Base-by-base conservation (phyloP, 805 yeast genomes). In the Ogataea chonburiensis region DNA sequence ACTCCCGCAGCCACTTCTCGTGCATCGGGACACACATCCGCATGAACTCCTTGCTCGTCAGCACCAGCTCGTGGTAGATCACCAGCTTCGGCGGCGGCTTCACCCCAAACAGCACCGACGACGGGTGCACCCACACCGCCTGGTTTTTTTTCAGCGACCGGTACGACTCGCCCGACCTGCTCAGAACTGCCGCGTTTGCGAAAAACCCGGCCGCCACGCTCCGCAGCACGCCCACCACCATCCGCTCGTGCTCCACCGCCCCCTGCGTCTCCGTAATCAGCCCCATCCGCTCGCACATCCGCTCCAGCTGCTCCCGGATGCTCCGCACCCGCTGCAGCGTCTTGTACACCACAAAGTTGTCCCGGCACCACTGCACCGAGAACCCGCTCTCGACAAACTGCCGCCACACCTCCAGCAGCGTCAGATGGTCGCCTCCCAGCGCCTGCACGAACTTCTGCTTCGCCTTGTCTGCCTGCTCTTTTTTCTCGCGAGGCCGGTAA, bases 1-100 rank as follows among this genome's bases (percentile, higher is more conserved):
- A 73, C 46, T 84, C 89, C 1, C 57, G 57, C 11, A 89, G 60
- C 93, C 95, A 85, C 31, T 65, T 65, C 19, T 83, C 89, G 25
- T 81, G 77, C 3, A 84, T 67, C 0, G 87, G 76, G 59, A 85
- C 74, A 52, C 88, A 79, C 47, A 81, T 81, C 40, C 89, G 71
- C 87, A 93, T 86, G 59, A 79, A 91, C 63, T 89, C 97, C 56
- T 81, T 86, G 17, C 87, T 75, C 0, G 98, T 91, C 31, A 84
- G 60, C 32, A 91, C 82, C 50, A 91, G 64, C 43, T 91, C 94
- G 52, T 88, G 87, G 56, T 86, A 93, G 11, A 91, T 65, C 5
- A 93, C 67, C 36, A 76, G 66, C 45, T 76, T 81, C 3, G 89
- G 81, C 0, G 88, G 89, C 14, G 93, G 94, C 40, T 77, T 79